Percentiles rank a stretch among this genome's conserved stretches.
These are phyloP conservation scores for Ciborinia camelliae DNA, from an alignment of 2,329 filamentous ascomycete genomes.

Conservation along the genomic window DNA sequence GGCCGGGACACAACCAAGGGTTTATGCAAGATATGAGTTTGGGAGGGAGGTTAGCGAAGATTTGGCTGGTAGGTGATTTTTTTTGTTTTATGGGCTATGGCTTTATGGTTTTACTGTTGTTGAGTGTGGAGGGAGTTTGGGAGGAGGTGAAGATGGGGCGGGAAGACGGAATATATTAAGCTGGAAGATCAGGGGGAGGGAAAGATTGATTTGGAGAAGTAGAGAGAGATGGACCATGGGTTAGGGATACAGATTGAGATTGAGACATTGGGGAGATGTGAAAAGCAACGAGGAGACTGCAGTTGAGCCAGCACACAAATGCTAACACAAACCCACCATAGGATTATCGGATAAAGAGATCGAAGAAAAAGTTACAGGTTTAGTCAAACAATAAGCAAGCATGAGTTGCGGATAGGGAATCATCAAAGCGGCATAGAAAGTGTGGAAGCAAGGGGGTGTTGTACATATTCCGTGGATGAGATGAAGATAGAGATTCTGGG, in stretches of 20 bases:
- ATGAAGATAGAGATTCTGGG: neutral
- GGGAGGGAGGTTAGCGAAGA: conserved; percentile 65
- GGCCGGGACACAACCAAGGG: conserved; percentile 73
- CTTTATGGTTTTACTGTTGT: no score
- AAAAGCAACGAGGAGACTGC: neutral
- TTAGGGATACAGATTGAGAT: neutral
- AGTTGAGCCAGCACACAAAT: neutral
- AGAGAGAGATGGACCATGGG: neutral
- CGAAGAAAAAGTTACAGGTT: conserved; percentile 22
- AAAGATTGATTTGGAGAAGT: neutral
- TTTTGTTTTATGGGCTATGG: neutral
- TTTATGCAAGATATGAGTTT: conserved; percentile 86
- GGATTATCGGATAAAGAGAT: conserved; percentile 68
- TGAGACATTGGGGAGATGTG: conserved; percentile 26
- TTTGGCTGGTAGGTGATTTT: conserved; percentile 49
- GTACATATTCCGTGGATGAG: conserved; percentile 17
- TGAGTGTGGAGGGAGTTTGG: neutral
- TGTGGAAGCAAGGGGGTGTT: neutral
- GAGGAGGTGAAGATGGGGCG: neutral
- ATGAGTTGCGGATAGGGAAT: neutral
- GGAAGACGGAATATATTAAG: neutral
- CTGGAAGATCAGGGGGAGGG: no score
- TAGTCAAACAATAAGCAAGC: conserved; percentile 15
- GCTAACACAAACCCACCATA: conserved; percentile 32
- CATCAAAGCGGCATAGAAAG: neutral